These are phyloP conservation scores for Apophysomyces ossiformis DNA, from an alignment of 371 early-diverging fungal genomes.

Conservation along the genomic window DNA sequence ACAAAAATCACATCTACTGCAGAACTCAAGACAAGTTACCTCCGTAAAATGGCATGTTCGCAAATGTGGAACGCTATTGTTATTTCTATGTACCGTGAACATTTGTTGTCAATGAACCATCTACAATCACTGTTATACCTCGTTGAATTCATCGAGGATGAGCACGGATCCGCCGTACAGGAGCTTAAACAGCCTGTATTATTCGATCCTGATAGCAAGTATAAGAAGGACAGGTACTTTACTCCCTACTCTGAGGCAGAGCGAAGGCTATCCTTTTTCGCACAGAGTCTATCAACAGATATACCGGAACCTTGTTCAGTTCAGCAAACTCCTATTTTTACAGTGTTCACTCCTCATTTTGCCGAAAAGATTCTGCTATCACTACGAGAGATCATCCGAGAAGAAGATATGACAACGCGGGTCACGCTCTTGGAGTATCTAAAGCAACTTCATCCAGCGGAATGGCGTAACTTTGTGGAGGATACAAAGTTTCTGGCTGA, in stretches of 20 bases:
- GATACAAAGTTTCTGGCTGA: constrained; percentile 86
- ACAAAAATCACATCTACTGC: constrained; percentile 73
- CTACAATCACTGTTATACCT: constrained; percentile 80
- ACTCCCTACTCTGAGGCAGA: constrained; percentile 82
- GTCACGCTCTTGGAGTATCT: constrained; percentile 87
- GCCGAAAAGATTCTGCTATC: constrained; percentile 87
- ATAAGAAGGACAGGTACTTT: constrained; percentile 69
- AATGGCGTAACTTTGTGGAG: constrained; percentile 92
- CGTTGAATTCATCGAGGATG: constrained; percentile 52
- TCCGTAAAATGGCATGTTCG: constrained; percentile 79
- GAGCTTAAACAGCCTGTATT: constrained; percentile 79
- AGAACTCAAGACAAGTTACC: constrained; percentile 67
- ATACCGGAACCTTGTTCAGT: constrained; percentile 84
- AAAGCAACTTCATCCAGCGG: constrained; percentile 80
- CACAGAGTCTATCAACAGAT: constrained; percentile 82
- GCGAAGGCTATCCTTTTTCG: constrained; percentile 86
- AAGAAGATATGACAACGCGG: constrained; percentile 81
- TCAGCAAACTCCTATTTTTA: constrained; percentile 84
- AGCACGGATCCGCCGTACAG: constrained; percentile 25
- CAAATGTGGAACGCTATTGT: constrained; percentile 91
- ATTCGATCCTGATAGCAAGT: constrained; percentile 69
- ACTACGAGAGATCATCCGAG: constrained; percentile 84
- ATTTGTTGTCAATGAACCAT: constrained; percentile 77
- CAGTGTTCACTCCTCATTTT: constrained; percentile 92
- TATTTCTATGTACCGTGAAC: constrained; percentile 87